Base-by-base conservation (phyloP, 495 filamentous ascomycete genomes). In the Lentithecium fluviatile region DNA sequence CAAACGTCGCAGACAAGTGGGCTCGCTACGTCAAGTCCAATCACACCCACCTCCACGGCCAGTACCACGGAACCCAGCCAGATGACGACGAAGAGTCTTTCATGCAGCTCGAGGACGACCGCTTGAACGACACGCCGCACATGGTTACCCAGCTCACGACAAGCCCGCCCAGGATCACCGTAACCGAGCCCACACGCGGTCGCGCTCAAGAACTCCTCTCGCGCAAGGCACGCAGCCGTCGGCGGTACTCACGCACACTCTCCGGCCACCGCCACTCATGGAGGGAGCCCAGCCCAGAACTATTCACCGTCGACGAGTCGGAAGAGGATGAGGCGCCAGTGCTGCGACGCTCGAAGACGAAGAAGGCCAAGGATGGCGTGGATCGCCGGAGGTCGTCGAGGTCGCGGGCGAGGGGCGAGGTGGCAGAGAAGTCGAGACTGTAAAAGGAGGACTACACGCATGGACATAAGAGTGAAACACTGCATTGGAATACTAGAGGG, bases 221-320 rank as follows among this genome's bases (percentile, higher is more conserved):
- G 5, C 38, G 43, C 8, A 61, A 62, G 52, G 12, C 20, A 15
- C 43, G 52, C 23, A 40, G 23, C 32, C 64, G 52, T 43, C 62
- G 45, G 49, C 58, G 66, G 36, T 45, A 45, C 54, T 69, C 38
- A 36, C 58, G 71, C 24, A 75, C 70, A 15, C 60, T 70, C 23
- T 73, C 74, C 6, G 71, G 73, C 26, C 69, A 69, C 45, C 70
- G 71, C 15, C 72, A 75, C 58, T 69, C 71, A 32, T 77, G 75
- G 75, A 52, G 71, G 26, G 73, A 75, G 59, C 75, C 74, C 25
- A 74, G 73, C 56, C 68, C 68, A 23, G 72, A 75, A 40, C 56
- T 77, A 7, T 75, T 71, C 62, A 70, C 75, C 13, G 70, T 77
- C 34, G 54, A 67, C 13, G 75, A 77, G 42, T 71, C 73, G 25